Percentiles rank a stretch among this genome's conserved stretches.
These are phyloP conservation scores for Chrysanthemum seticuspe DNA, from an alignment of 129 eudicot species.

Conservation along the genomic window DNA sequence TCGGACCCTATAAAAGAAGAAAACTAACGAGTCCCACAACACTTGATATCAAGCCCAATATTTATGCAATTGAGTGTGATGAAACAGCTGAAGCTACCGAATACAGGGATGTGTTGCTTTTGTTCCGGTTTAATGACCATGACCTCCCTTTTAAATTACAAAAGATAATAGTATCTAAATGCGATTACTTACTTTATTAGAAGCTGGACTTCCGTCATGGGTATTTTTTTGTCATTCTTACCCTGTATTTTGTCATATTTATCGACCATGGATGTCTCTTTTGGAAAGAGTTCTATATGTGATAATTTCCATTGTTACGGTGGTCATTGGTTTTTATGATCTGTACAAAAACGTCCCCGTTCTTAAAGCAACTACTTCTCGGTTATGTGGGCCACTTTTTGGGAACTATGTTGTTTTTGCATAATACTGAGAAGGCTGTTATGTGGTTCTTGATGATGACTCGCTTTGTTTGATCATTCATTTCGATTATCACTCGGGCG, in stretches of 20 bases:
- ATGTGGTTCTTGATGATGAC: constrained; percentile 74
- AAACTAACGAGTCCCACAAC: constrained; percentile 47
- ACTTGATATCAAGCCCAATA: constrained; percentile 33
- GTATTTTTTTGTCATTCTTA: constrained; percentile 92
- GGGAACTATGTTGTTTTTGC: constrained; percentile 93
- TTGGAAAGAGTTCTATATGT: constrained; percentile 79
- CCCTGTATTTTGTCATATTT: constrained; percentile 82
- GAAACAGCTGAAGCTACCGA: constrained; percentile 47
- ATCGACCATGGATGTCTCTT: constrained; percentile 99
- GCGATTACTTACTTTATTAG: constrained; percentile 75
- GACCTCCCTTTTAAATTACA: constrained; percentile 76
- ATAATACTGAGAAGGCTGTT: constrained; percentile 81
- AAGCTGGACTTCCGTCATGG: constrained; percentile 98
- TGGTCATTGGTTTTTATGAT: constrained; percentile 91
- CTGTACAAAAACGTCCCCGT: constrained; percentile 94
- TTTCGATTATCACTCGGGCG: constrained; percentile 63
- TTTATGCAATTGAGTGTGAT: constrained; percentile 45
- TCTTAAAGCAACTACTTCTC: constrained; percentile 83
- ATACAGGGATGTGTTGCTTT: constrained; percentile 66
- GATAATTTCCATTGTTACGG: constrained; percentile 70
- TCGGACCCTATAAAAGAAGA: constrained; percentile 78
- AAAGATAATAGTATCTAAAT: constrained; percentile 63
- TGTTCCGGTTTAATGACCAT: constrained; percentile 70
- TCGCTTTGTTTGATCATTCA: constrained; percentile 53
- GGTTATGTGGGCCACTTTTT: constrained; percentile 85